Base-by-base conservation (phyloP, 2,329 filamentous ascomycete genomes). In the Fusarium citri region DNA sequence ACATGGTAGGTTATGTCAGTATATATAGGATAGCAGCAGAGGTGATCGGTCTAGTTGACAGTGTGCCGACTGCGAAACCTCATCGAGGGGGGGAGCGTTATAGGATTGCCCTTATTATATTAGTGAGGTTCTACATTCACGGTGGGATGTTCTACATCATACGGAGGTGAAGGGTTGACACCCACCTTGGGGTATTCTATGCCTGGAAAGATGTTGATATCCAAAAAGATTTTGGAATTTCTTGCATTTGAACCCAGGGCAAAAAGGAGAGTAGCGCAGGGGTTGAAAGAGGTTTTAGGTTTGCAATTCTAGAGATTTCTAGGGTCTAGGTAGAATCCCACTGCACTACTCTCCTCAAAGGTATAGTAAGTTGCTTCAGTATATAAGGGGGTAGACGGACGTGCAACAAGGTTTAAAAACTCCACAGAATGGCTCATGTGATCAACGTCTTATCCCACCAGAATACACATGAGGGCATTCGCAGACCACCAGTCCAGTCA, bases 51-150 rank as follows among this genome's bases (percentile, higher is more conserved):
- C 87, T 87, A 89, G 59, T 83, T 84, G 74, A 88, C 78, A 1
- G 87, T 89, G 72, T 89, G 87, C 55, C 85, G 85, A 69, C 85
- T 88, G 55, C 87, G 84, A 16, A 83, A 12, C 87, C 87, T 73
- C 84, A 85, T 40, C 85, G 81, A 1, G 85, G 84, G 11, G 3
- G 28, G 2, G 84, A 86, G 81, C 6, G 84, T 80, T 10, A 77
- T 74, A 3, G 80, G 74, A 51, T 83, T 83, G 30, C 71, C 72
- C 22, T 79, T 77, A 8, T 72, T 74, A 23, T 80, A 30, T 12
- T 15, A 30, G 12, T 65, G 77, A 51, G 69, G 65, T 56, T 81
- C 80, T 23, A 77, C 48, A 58, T 79, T 79, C 78, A 81, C 80
- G 74, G 78, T 78, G 16, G 78, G 78, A 37, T 82, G 79, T 30